phyloP scores from a whole-genome alignment of 2,329 filamentous ascomycete species.

The Fusarium equiseti region DNA sequence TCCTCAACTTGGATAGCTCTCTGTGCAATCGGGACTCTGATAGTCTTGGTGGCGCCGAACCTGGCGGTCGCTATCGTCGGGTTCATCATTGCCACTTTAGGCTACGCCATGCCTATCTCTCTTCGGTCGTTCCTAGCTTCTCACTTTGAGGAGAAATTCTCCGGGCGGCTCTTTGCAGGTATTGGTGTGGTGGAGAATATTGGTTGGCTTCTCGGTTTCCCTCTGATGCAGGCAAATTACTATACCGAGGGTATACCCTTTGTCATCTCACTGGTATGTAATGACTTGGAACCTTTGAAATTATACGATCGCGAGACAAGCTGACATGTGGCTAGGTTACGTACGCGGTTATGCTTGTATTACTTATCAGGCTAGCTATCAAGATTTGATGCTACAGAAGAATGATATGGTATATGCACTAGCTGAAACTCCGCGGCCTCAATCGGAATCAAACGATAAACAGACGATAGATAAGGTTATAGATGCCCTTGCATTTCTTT shows the following conservation, averaged over 20 bases:
- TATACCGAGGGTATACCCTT: background rate
- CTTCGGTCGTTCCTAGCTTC: slow-evolving; percentile 11
- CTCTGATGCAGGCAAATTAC: background rate
- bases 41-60: background rate
- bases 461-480: background rate
- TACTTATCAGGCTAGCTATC: background rate
- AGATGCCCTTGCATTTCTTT: background rate
- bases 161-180: slow-evolving; percentile 4
- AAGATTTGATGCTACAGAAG: background rate
- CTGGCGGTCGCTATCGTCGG: background rate
- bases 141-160: background rate
- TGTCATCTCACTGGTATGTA: background rate
- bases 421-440: rapidly evolving
- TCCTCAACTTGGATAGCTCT: background rate
- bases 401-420: background rate
- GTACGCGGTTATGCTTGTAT: background rate
- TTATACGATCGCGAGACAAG: background rate
- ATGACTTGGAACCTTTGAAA: background rate
- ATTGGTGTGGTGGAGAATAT: slow-evolving; percentile 1
- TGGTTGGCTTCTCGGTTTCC: background rate
- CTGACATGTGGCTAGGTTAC: background rate
- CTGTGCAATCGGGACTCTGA: background rate
- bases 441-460: background rate
- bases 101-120: background rate
- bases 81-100: background rate